A percentile compares a stretch with the other conserved stretches of the same genome.
phyloP scores from a whole-genome alignment of 352 stramenopile species.

The Phytophthora kernoviae region DNA sequence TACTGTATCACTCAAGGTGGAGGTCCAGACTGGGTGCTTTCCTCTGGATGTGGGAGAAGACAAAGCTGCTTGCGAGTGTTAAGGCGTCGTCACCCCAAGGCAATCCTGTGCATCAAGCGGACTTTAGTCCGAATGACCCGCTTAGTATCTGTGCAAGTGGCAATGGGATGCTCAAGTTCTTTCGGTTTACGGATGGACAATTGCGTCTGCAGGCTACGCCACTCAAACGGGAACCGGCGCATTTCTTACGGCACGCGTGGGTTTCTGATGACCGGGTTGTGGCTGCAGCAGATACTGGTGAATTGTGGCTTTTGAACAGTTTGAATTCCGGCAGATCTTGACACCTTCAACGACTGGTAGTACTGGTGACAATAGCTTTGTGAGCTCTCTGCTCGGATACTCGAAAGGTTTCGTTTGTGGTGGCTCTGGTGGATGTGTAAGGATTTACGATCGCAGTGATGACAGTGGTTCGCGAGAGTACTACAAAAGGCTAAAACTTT shows the following conservation, averaged over 20 bases:
- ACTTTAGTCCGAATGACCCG: slow-evolving; percentile 90
- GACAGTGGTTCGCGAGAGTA: slow-evolving; percentile 76
- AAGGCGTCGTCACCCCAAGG: slow-evolving; percentile 75
- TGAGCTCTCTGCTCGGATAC: slow-evolving; percentile 87
- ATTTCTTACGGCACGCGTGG: slow-evolving; percentile 93
- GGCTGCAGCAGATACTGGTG: slow-evolving; percentile 85
- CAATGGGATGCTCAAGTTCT: slow-evolving; percentile 90
- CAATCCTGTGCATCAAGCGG: slow-evolving; percentile 81
- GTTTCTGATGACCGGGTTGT: slow-evolving; percentile 92
- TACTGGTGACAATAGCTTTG: slow-evolving; percentile 77
- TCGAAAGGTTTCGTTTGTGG: slow-evolving; percentile 91
- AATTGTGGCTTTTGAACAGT: slow-evolving; percentile 94
- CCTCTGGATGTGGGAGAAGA: slow-evolving; percentile 94
- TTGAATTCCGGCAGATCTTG: slow-evolving; percentile 90
- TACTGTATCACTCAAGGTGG: slow-evolving; percentile 90
- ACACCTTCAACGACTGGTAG: slow-evolving; percentile 47
- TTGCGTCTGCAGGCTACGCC: slow-evolving; percentile 71
- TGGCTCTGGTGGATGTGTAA: slow-evolving; percentile 72
- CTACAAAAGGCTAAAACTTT: slow-evolving; percentile 92
- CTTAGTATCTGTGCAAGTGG: slow-evolving; percentile 89
- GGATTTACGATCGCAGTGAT: slow-evolving; percentile 87
- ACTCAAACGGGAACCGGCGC: slow-evolving; percentile 76
- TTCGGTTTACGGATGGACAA: slow-evolving; percentile 85
- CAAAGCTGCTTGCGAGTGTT: slow-evolving; percentile 80
- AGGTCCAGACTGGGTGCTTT: slow-evolving; percentile 90